Evolutionary conservation across 371 early-diverging fungal genomes (phyloP), one percentile per base, ranked within the genome.

Genomic region (Apophysomyces elegans): DNA sequence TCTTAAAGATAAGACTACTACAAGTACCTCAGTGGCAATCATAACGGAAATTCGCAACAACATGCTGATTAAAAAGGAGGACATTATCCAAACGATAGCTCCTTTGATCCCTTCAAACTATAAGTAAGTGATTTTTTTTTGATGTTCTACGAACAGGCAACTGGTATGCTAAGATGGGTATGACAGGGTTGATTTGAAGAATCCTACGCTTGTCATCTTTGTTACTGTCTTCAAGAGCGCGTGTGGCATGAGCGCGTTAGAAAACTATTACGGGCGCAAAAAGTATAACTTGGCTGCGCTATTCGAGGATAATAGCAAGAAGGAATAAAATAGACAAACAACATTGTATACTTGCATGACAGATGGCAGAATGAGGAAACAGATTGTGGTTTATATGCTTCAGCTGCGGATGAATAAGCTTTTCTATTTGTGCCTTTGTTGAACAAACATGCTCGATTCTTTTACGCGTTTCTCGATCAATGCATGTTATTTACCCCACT

Each of bases 181-280:
- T 57, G 36, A n/a, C 56, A 83, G 76, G 35, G 62, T 86, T n/a
- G 64, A 84, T 58, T 70, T 86, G 26, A 79, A 65, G 16, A 71
- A 75, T 16, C 86, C 86, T 8, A 73, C 77, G 13, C 18, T 71
- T 39, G 86, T 86, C 0, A 75, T 86, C 32, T 82, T 81, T 59
- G 68, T 76, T 36, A 72, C 78, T 5, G 68, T 86, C 12, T 86
- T 84, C 70, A 86, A 86, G 61, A 83, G 84, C 56, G 82, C 78
- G n/a, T 82, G 83, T 58, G 84, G 84, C 1, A 75, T 84, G 54
- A 72, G 77, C 21, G 72, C 83, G 9, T 57, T 84, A 21, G 65
- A 69, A 32, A 68, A 77, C 6, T 84, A 83, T 58, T 84, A 82
- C 50, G 65, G 71, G 63, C 69, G 66, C 56, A 80, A 78, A 60